Evolutionary conservation across 306 rosid genomes (phyloP).

Genomic region (Vigna reflexopilosa): DNA sequence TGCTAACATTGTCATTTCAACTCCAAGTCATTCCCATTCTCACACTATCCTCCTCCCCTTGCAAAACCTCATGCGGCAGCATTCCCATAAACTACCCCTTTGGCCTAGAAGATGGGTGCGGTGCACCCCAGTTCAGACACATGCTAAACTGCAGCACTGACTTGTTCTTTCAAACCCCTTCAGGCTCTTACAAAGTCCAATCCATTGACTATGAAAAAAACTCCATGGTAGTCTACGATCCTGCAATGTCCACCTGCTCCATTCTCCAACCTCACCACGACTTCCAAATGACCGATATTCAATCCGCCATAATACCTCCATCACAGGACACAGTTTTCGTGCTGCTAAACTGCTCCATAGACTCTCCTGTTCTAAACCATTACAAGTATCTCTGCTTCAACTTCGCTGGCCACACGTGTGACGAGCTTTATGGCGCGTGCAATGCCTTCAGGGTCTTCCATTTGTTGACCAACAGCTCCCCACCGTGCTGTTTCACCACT

Average conservation of each 20-base stretch:
- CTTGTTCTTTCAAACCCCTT: slow-evolving; percentile 80
- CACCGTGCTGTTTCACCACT: slow-evolving; percentile 87
- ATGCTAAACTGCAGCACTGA: slow-evolving; percentile 80
- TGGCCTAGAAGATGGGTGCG: slow-evolving; percentile 89
- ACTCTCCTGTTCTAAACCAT: slow-evolving; percentile 94
- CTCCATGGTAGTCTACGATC: slow-evolving; percentile 71
- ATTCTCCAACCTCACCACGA: slow-evolving; percentile 93
- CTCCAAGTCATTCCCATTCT: slow-evolving; percentile 45
- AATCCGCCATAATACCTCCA: slow-evolving; percentile 83
- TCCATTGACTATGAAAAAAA: slow-evolving; percentile 76
- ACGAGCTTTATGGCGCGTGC: slow-evolving; percentile 81
- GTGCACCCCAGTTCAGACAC: slow-evolving; percentile 83
- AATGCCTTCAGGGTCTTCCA: slow-evolving; percentile 84
- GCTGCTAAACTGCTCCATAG: slow-evolving; percentile 84
- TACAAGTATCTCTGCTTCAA: slow-evolving; percentile 87
- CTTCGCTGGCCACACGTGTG: slow-evolving; percentile 87
- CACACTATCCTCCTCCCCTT: slow-evolving; percentile 54
- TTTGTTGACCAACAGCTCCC: slow-evolving; percentile 64
- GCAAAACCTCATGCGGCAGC: slow-evolving; percentile 76
- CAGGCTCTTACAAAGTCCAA: slow-evolving; percentile 87
- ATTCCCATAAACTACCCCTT: slow-evolving; percentile 82
- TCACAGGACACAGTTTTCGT: slow-evolving; percentile 87
- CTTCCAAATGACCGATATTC: slow-evolving; percentile 78
- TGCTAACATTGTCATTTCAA: slow-evolving; percentile 14
- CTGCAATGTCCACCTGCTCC: slow-evolving; percentile 92